These are phyloP conservation scores for Biancaea sappan DNA, from an alignment of 306 rosid species.

Conservation along the genomic window DNA sequence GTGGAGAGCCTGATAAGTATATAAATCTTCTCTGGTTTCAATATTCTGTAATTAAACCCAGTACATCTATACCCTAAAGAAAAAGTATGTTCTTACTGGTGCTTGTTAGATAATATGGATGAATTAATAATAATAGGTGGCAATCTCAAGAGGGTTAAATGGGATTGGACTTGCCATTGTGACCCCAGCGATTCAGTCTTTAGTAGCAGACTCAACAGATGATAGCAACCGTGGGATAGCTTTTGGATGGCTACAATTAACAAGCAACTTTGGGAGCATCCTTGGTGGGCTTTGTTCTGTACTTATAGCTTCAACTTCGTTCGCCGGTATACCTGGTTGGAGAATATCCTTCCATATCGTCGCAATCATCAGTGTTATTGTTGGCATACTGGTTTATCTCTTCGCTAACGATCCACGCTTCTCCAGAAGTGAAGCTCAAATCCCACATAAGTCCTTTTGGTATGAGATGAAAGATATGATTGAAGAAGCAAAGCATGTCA, in stretches of 20 bases:
- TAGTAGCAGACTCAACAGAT: constrained; percentile 81
- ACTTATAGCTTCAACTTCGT: constrained; percentile 63
- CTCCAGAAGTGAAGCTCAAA: constrained; percentile 29
- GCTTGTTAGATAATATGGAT: neutral
- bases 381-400: constrained; percentile 58
- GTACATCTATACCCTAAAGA: too few relatives aligned
- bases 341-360: constrained; percentile 81
- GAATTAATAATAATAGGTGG: constrained; percentile 72
- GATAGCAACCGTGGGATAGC: constrained; percentile 76
- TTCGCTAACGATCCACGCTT: constrained; percentile 78
- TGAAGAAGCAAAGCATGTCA: constrained; percentile 67
- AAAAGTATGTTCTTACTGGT: neutral
- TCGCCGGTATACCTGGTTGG: constrained; percentile 88
- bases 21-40: too few relatives aligned
- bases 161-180: constrained; percentile 94
- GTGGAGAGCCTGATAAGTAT: too few relatives aligned
- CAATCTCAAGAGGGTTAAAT: constrained; percentile 85
- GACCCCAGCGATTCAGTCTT: constrained; percentile 75
- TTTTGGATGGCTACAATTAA: constrained; percentile 79
- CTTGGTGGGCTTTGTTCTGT: constrained; percentile 74
- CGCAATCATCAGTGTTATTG: constrained; percentile 68
- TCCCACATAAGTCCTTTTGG: constrained; percentile 38
- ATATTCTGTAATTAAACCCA: too few relatives aligned
- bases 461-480: constrained; percentile 54
- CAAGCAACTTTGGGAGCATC: constrained; percentile 71